Evolutionary conservation across 805 yeast genomes (phyloP), one percentile per base, ranked within the genome.

Genomic region (Zygoascus tannicola): DNA sequence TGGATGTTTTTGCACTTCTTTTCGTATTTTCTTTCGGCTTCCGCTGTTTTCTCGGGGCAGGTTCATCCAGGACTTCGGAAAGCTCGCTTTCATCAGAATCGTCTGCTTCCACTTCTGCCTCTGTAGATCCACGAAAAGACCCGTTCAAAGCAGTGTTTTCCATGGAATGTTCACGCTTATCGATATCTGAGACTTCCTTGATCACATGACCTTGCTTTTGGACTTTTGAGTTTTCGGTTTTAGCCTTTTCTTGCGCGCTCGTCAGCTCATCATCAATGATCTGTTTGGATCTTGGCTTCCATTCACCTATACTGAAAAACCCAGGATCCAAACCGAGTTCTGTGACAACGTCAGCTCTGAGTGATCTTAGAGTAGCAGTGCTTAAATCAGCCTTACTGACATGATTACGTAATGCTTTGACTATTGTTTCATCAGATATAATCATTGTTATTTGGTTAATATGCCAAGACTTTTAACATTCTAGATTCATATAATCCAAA

Each of bases 311-410:
- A 19, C 28, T 40, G 37, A 55, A 52, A 32, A 52, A 55, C 7
- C 44, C 52, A 8, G 21, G 37, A 5, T 41, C 51, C 14, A 55
- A 45, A 10, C 30, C 40, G 16, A 51, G 43, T 32, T 46, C 38
- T 19, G 22, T 35, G 26, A 38, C 48, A 18, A 54, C 58, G 14
- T 32, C 38, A 12, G 32, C 19, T 30, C 56, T 43, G 12, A 54
- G 51, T 8, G 43, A 20, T 30, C 38, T 42, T 23, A 53, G 35
- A 8, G 56, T 49, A n/a, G 49, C 49, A 8, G 42, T 43, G 2
- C 51, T 52, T 15, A 54, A 35, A 36, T 52, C 56, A 1, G 56
- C 56, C 19, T 35, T 21, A 14, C 33, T 35, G 2, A 55, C 47
- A 22, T 44, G 40, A 16, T 20, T 22, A 16, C 34, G 21, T 20